Evolutionary conservation across 1,139 yeast species (phyloP), one percentile per base, ranked within the genome.

Genomic region (Lodderomyces parapsilosis): DNA sequence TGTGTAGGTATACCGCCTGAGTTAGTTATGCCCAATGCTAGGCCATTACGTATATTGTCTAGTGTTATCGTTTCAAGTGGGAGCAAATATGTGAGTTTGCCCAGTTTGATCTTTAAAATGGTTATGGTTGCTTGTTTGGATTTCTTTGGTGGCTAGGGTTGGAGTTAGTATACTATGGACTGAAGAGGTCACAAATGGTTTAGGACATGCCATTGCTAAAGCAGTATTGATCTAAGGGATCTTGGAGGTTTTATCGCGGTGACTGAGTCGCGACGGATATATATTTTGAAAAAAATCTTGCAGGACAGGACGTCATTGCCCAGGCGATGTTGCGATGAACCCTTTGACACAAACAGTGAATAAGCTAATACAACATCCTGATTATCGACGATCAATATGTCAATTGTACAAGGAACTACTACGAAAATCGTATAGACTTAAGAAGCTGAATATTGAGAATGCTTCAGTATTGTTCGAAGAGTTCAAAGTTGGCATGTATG

Each of bases 1-100:
- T 10, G 17, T 41, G 56, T 39, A 20, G 49, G 43, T 25, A 77
- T 48, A 0, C 85, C 85, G 2, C 84, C 83, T 1, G 80, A 64
- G 11, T 58, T 52, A 45, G 71, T 68, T 33, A 81, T 69, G 23
- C 74, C 68, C 2, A 55, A 52, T 2, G 60, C 57, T 27, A 80
- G 59, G 19, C 57, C 50, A 3, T 47, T 45, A 43, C 66, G 66
- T 36, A 80, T 52, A n/a, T 55, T 57, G 4, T 50, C 48, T 6
- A 69, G 39, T 0, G 70, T 47, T 8, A 40, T 31, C 6, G 46
- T 40, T 7, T 62, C 1, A 9, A 39, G 51, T 0, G 74, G 63
- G 14, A 79, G 51, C 36, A 76, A 62, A 47, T 74, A 76, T 0
- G 83, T 76, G 17, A 70, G 52, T 41, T 65, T 66, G 9, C 56